These are phyloP conservation scores for Wickerhamiella lipophila DNA, from an alignment of 805 yeast genomes.

Conservation along the genomic window DNA sequence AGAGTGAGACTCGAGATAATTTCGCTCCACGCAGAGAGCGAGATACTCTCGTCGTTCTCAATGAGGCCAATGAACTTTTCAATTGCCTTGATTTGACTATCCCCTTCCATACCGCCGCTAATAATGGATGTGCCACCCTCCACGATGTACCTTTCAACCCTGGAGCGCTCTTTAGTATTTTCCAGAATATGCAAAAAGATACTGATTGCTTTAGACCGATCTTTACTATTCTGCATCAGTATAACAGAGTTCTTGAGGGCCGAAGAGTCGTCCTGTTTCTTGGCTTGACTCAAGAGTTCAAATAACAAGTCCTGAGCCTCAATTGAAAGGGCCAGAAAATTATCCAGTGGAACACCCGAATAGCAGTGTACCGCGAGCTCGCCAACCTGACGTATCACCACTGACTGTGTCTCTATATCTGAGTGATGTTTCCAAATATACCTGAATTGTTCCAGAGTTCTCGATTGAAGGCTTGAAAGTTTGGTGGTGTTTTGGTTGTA, in stretches of 20 bases:
- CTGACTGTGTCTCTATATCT: neutral
- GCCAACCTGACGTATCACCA: neutral
- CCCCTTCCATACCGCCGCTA: conserved; percentile 8
- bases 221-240: neutral
- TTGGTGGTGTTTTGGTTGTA: conserved; percentile 14
- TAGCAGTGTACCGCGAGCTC: conserved; percentile 25
- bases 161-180: neutral
- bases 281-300: neutral
- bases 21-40: conserved; percentile 26
- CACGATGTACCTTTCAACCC: neutral
- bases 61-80: conserved; percentile 21
- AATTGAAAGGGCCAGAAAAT: conserved; percentile 12
- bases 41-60: conserved; percentile 27
- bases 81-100: conserved; percentile 7
- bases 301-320: conserved; percentile 13
- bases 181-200: conserved; percentile 13
- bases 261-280: neutral
- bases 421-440: neutral
- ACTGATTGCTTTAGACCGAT: conserved; percentile 5
- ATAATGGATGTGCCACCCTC: conserved; percentile 14
- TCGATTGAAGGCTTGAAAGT: neutral
- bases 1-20: conserved; percentile 37
- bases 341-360: conserved; percentile 18
- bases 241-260: conserved; percentile 4
- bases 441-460: neutral